Evolutionary conservation across 352 stramenopile genomes (phyloP).

Genomic region (Globisporangium nodosum): DNA sequence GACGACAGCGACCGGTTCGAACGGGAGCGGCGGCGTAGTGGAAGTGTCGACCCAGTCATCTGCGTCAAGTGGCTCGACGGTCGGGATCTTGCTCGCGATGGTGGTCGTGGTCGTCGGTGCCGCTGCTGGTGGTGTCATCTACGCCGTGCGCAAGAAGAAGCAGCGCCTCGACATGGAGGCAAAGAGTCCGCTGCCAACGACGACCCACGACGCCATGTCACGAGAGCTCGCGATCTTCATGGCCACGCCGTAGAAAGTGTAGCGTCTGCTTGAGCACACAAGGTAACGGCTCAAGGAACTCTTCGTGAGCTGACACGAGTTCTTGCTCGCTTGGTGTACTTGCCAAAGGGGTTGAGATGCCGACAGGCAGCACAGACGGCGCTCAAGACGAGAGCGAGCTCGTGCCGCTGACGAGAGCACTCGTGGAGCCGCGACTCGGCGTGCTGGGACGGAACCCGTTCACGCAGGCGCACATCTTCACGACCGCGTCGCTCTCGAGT

Average conservation of each 20-base stretch:
- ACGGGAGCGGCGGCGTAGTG: slow-evolving; percentile 8
- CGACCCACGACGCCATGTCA: slow-evolving; percentile 28
- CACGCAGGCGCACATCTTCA: slow-evolving; percentile 57
- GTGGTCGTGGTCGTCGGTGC: slow-evolving; percentile 32
- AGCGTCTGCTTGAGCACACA: too few relatives aligned
- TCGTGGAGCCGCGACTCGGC: slow-evolving; percentile 34
- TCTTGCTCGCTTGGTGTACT: too few relatives aligned
- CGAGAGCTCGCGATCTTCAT: too few relatives aligned
- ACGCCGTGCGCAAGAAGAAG: slow-evolving; percentile 58
- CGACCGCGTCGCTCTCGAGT: slow-evolving; percentile 34
- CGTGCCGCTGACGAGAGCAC: slow-evolving; percentile 20
- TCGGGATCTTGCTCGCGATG: slow-evolving; percentile 35
- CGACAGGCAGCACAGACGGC: slow-evolving; percentile 7
- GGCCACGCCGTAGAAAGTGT: too few relatives aligned
- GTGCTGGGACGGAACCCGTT: slow-evolving; percentile 61
- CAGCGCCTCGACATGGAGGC: slow-evolving; percentile 26
- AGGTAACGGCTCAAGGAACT: too few relatives aligned
- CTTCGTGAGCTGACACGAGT: too few relatives aligned
- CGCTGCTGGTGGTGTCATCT: too few relatives aligned
- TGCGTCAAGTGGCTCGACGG: slow-evolving; percentile 3
- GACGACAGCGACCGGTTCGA: slow-evolving; percentile 4
- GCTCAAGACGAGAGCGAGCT: slow-evolving; percentile 16
- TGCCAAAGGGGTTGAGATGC: slow-evolving; percentile 3
- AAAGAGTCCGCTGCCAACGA: slow-evolving; percentile 13
- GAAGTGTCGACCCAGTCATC: slow-evolving; percentile 27